A percentile compares a stretch with the other conserved stretches of the same genome.
These are phyloP conservation scores for Fusarium sacchari DNA, from an alignment of 2,329 filamentous ascomycete genomes.

Conservation along the genomic window DNA sequence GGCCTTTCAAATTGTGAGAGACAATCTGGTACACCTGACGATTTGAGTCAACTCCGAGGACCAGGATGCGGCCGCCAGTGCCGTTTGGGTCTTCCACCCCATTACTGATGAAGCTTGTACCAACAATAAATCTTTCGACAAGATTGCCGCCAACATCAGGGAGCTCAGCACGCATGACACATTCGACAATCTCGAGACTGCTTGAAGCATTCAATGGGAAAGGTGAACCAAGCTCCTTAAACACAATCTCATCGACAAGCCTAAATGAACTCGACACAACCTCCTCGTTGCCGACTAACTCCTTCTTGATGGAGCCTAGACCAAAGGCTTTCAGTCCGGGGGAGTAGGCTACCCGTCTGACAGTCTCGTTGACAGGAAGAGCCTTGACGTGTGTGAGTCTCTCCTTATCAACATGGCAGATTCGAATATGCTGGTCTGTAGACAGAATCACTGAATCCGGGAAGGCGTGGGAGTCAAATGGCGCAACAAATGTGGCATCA, in stretches of 20 bases:
- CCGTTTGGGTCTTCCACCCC: conserved; percentile 59
- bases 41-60: conserved; percentile 83
- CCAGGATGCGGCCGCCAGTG: conserved; percentile 77
- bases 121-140: conserved; percentile 87
- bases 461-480: conserved; percentile 84
- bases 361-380: conserved; percentile 80
- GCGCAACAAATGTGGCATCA: conserved; percentile 81
- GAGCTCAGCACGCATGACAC: conserved; percentile 81
- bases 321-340: conserved; percentile 82
- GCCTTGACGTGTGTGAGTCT: conserved; percentile 89
- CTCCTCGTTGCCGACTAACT: conserved; percentile 77
- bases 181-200: conserved; percentile 80
- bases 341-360: conserved; percentile 88
- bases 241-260: conserved; percentile 89
- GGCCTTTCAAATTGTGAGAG: conserved; percentile 77
- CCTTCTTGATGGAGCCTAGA: conserved; percentile 83
- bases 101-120: conserved; percentile 80
- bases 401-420: conserved; percentile 84
- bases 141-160: conserved; percentile 64
- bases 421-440: conserved; percentile 77
- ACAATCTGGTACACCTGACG: conserved; percentile 77
- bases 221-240: conserved; percentile 77
- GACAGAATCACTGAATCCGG: conserved; percentile 84
- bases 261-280: conserved; percentile 82
- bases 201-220: conserved; percentile 66